Evolutionary conservation across 805 yeast genomes (phyloP), one percentile per base, ranked within the genome.

Genomic region (Kurtzmaniella fragi): DNA sequence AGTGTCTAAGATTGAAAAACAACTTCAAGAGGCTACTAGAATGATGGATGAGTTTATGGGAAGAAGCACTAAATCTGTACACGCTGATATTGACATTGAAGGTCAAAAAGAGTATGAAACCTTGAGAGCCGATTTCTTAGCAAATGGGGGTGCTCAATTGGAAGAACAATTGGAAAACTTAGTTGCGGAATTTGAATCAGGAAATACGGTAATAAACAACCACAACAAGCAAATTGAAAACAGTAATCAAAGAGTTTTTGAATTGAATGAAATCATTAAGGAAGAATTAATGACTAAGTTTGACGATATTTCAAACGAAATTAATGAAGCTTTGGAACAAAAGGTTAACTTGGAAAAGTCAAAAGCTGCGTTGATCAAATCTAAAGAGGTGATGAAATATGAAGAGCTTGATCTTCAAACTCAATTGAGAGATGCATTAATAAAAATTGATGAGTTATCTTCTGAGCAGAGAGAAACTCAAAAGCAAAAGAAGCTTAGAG

Each of bases 401-500:
- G 70, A 75, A 45, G 91, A 82, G 50, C 65, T 69, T 28, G 80
- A 78, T 41, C 52, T 85, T n/a, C 83, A 81, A 45, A 65, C 80
- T 6, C 75, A 78, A 43, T 64, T 90, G 42, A 74, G 80, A 45
- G 82, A 77, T 26, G 70, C 79, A 1, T 64, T 84, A 23, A 47
- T 74, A 2, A 74, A 74, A 48, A 64, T 91, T 34, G 84, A 84
- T 43, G 95, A 85, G 39, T 61, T 86, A 28, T 79, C 78, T 37
- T 89, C 95, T 1, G 78, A 73, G 42, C 84, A 81, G 56, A 76
- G 91, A 47, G 96, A 86, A 49, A 70, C 89, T 0, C 75, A 75
- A 31, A 76, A 78, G 44, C 95, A 89, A 45, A 71, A 74, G 36
- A 77, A 71, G 44, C 61, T 85, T 31, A 70, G 91, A 40, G 96